Evolutionary conservation across 2,329 filamentous ascomycete species (phyloP), one percentile per base, ranked within the genome.

Genomic region (Trichoderma koningiopsis): DNA sequence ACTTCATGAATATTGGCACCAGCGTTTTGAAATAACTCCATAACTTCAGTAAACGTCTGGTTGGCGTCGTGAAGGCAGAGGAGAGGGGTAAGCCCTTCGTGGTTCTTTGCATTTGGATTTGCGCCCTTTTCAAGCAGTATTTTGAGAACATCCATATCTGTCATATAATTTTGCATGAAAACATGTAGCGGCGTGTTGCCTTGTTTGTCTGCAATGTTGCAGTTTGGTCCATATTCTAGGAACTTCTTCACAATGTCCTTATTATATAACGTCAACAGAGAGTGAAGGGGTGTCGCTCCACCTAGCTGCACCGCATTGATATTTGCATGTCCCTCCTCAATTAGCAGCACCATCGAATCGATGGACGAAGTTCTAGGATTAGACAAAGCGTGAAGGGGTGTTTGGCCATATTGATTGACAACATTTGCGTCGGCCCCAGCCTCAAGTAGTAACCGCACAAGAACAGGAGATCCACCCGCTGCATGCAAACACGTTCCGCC

Each of bases 251-350:
- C 1, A 22, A 68, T 19, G 0, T 33, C 11, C 5, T 40, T 33
- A 5, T 27, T 0, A 60, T 24, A 2, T 27, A 37, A 6, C 4
- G 0, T 1, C 2, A 35, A 3, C 14, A 74, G 7, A 29, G 1
- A 6, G 2, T 75, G 55, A 22, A 79, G 72, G 13, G 76, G 76
- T 0, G 75, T 76, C 8, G 37, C 57, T 10, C 75, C 74, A 37
- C 72, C 55, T 5, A 16, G 16, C 1, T 62, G 59, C 27, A 40
- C 62, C 10, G 71, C 68, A 53, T 79, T 75, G 40, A 79, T 69
- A 24, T 77, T 58, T 1, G 71, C 73, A 19, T 73, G 65, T 1
- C 73, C 73, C 2, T 71, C 49, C 31, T 77, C 69, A 6, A 78
- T 55, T 0, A 79, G 71, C 19, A 76, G 68, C 2, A 49, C 57